Percentiles rank a stretch among this genome's conserved stretches.
Evolutionary conservation across 2,329 filamentous ascomycete genomes (phyloP).

Genomic region (Scedosporium minutisporum): DNA sequence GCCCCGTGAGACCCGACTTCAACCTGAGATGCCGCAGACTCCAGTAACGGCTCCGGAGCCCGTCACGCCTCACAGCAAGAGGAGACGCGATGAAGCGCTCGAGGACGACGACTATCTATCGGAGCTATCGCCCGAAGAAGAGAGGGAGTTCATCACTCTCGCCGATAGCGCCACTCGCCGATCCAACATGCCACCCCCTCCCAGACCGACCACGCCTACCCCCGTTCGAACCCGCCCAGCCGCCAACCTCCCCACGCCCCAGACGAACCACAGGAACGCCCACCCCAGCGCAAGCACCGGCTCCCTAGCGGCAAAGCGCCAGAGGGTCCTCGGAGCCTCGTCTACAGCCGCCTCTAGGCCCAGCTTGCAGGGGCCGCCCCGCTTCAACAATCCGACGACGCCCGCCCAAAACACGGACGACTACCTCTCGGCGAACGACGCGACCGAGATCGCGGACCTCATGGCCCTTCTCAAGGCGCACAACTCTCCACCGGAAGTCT

Average conservation of each 20-base stretch:
- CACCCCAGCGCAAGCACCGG: constrained; percentile 23
- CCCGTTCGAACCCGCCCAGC: constrained; percentile 14
- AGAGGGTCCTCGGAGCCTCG: constrained; percentile 15
- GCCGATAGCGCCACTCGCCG: constrained; percentile 25
- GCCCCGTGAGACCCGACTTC: not conserved
- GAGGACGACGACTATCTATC: constrained; percentile 20
- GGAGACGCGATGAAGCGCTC: constrained; percentile 22
- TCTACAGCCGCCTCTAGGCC: constrained; percentile 10
- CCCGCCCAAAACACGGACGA: constrained; percentile 15
- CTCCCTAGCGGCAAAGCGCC: constrained; percentile 23
- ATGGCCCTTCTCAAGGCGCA: constrained; percentile 37
- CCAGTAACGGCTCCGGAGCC: constrained; percentile 5
- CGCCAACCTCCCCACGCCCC: constrained; percentile 21
- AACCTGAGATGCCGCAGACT: not conserved
- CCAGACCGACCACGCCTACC: constrained; percentile 15
- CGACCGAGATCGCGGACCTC: constrained; percentile 29
- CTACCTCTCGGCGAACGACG: constrained; percentile 19
- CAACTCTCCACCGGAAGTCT: constrained; percentile 26
- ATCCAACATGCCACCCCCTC: constrained; percentile 7
- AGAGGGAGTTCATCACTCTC: constrained; percentile 24
- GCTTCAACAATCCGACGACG: constrained; percentile 10
- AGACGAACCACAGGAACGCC: not conserved
- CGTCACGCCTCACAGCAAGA: constrained; percentile 13
- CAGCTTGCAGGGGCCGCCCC: constrained; percentile 2
- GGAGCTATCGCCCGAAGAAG: constrained; percentile 29